Percentiles rank a stretch among this genome's conserved stretches.
Evolutionary conservation across 2,329 filamentous ascomycete genomes (phyloP).

Genomic region (Stagonosporopsis cucurbitacearum): DNA sequence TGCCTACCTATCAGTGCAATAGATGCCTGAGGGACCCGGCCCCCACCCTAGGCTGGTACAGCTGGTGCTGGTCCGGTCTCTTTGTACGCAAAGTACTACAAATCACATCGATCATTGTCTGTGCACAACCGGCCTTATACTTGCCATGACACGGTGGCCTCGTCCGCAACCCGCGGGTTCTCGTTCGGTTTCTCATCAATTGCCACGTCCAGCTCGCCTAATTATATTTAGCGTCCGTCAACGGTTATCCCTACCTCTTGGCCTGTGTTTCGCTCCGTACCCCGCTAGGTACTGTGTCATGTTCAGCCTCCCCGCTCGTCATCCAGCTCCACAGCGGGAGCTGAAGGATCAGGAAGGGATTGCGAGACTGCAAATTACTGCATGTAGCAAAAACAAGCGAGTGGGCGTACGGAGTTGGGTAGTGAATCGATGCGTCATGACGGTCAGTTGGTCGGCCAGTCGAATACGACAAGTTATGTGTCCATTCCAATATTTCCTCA

Average conservation of each 20-base stretch:
- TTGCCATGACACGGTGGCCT: not conserved
- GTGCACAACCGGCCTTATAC: not conserved
- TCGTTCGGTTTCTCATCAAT: constrained; percentile 8
- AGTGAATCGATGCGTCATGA: not conserved
- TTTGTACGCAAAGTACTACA: not conserved
- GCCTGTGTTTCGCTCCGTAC: constrained; percentile 21
- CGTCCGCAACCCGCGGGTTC: not conserved
- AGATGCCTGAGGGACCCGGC: not conserved
- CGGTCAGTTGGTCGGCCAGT: not conserved
- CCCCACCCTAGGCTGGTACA: too few species aligned
- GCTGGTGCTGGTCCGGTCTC: not conserved
- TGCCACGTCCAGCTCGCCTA: constrained; percentile 6
- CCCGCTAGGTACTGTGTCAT: constrained; percentile 28
- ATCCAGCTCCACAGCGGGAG: constrained; percentile 15
- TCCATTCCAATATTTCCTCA: not conserved
- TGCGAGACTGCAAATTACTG: constrained; percentile 6
- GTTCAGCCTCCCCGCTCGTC: constrained; percentile 15
- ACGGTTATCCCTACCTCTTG: constrained; percentile 29
- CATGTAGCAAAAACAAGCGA: constrained; percentile 16
- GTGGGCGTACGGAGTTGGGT: not conserved
- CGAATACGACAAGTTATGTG: not conserved
- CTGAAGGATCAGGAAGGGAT: constrained; percentile 11
- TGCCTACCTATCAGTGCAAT: not conserved
- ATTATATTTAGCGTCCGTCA: constrained; percentile 27
- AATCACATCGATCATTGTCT: not conserved